These are phyloP conservation scores for Singerocomus rubriflavus DNA, from an alignment of 1,284 basidiomycete species.

Conservation along the genomic window DNA sequence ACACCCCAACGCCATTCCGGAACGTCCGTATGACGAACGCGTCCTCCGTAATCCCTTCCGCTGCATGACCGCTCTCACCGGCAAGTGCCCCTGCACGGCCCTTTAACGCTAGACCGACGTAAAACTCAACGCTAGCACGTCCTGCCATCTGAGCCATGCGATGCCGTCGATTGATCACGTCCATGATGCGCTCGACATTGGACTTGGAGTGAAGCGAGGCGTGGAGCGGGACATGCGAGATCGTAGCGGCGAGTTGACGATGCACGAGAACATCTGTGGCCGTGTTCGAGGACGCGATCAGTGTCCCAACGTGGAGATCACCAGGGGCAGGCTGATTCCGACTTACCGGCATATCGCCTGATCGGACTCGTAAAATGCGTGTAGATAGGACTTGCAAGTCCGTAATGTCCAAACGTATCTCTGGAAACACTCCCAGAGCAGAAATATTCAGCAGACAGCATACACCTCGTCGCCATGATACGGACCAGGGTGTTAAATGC, in stretches of 20 bases:
- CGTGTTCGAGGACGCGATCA: conserved; percentile 2
- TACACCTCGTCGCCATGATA: conserved; percentile 99
- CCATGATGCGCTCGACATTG: conserved; percentile 85
- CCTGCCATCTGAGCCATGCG: conserved; percentile 97
- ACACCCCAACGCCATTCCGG: conserved; percentile 93
- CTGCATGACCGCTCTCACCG: conserved; percentile 11
- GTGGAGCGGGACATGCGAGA: conserved; percentile 82
- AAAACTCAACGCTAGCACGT: conserved; percentile 95
- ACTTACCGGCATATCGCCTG: conserved; percentile 84
- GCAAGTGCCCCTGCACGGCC: conserved; percentile 51
- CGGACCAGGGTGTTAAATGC: conserved; percentile 97
- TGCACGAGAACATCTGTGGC: conserved; percentile 84
- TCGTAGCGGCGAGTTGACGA: conserved; percentile 90
- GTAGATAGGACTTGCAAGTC: conserved; percentile 94
- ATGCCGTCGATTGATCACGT: conserved; percentile 90
- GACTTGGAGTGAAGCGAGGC: conserved; percentile 85
- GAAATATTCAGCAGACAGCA: conserved; percentile 98
- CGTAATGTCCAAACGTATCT: conserved; percentile 96
- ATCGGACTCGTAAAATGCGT: conserved; percentile 98
- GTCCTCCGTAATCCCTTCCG: conserved; percentile 66
- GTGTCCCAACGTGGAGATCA: background rate
- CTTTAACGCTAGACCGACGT: conserved; percentile 91
- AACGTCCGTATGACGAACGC: conserved; percentile 96
- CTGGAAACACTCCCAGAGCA: conserved; percentile 91
- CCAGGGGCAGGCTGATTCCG: conserved; percentile 21